phyloP scores from a whole-genome alignment of 106 monocot species.

The Triglochin maritima region DNA sequence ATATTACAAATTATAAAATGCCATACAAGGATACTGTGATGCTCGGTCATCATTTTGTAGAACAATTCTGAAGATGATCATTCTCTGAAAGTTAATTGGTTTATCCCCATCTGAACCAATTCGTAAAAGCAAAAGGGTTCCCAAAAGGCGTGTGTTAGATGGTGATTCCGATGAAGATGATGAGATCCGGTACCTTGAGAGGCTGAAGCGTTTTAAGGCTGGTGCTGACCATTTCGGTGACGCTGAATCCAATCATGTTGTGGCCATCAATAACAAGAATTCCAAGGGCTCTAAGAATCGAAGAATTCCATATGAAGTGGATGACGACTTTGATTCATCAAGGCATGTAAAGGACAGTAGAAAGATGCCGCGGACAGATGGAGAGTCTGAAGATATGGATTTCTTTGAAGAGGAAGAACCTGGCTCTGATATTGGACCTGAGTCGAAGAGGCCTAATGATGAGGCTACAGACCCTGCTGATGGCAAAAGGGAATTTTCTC shows the following conservation, averaged over 20 bases:
- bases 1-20: no score
- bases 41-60: background rate
- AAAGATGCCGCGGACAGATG: constrained; percentile 22
- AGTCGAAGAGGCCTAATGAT: constrained; percentile 25
- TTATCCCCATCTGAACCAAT: constrained; percentile 22
- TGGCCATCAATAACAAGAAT: constrained; percentile 24
- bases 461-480: constrained; percentile 23
- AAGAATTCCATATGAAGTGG: constrained; percentile 25
- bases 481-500: constrained; percentile 32
- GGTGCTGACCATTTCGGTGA: constrained; percentile 7
- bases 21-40: no score
- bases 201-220: constrained; percentile 30
- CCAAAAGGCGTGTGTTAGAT: constrained; percentile 46
- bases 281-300: constrained; percentile 28
- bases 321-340: constrained; percentile 33
- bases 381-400: constrained; percentile 34
- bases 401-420: constrained; percentile 54
- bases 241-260: constrained; percentile 23
- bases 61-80: constrained; percentile 2
- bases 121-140: constrained; percentile 52
- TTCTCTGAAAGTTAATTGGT: constrained; percentile 5
- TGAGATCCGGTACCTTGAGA: constrained; percentile 44
- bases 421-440: constrained; percentile 32
- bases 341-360: constrained; percentile 18
- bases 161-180: constrained; percentile 39